Conservation (phyloP, 805 yeast genomes). For the Kodamaea kaohsiungensis region DNA sequence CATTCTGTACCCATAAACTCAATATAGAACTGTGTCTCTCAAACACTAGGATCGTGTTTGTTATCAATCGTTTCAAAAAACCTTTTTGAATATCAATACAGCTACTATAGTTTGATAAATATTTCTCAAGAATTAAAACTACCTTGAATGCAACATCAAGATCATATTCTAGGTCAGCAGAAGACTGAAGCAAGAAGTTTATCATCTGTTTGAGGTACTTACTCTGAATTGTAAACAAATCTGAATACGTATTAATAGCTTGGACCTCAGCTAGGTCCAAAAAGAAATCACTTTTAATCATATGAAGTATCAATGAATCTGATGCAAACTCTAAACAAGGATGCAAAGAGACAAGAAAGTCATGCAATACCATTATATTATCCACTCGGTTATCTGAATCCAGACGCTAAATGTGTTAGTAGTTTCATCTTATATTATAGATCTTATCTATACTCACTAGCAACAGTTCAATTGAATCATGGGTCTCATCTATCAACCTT, state of each 20-base stretch:
- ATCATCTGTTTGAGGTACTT: conserved; percentile 5
- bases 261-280: neutral
- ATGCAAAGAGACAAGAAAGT: neutral
- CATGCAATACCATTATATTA: neutral
- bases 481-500: neutral
- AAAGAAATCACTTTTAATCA: conserved; percentile 3
- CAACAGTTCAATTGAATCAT: neutral
- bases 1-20: neutral
- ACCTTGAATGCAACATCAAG: neutral
- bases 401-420: neutral
- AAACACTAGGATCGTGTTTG: neutral
- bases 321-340: conserved; percentile 3
- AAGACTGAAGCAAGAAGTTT: neutral
- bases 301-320: neutral
- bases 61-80: neutral
- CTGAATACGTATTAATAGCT: neutral
- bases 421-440: neutral
- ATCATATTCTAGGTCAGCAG: neutral
- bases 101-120: neutral
- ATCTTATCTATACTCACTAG: neutral
- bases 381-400: neutral
- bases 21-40: neutral
- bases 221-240: conserved; percentile 4
- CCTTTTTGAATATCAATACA: neutral
- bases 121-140: neutral